Evolutionary conservation across 768 basidiomycete genomes (phyloP), one percentile per base, ranked within the genome.

Genomic region (Dioszegia crocea): DNA sequence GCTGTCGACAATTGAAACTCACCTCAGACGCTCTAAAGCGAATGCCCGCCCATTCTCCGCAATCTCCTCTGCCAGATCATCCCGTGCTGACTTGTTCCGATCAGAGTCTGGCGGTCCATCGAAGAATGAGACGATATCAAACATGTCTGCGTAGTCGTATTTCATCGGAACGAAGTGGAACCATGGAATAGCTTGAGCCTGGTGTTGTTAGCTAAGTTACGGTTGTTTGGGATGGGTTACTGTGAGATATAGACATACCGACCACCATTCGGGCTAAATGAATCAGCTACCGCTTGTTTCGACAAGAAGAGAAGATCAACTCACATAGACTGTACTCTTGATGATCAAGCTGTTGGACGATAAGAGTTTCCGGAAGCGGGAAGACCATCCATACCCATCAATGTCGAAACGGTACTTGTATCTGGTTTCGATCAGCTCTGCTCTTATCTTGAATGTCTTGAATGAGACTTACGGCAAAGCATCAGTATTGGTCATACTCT

Each of bases 191-290:
- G 56, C 40, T 49, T 56, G 55, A 10, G 54, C 56, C 59, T 60
- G 52, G 21, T 14, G 16, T 33, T 33, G 16, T 40, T n/a, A 27
- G 36, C 19, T 23, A 10, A n/a, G 26, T 21, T 14, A 2, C 4
- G 17, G 8, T 2, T 55, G 11, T 6, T 12, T 31, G 4, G 27
- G 5, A n/a, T 11, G 8, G 17, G 23, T 26, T 26, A 33, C n/a
- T n/a, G n/a, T n/a, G n/a, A n/a, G n/a, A n/a, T n/a, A 33, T 33
- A 17, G 9, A 61, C 59, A 11, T 50, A 61, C 59, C 26, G 41
- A 47, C 59, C 59, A 61, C 59, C 57, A 77, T 39, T 68, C 74
- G 63, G 55, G 71, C 70, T 61, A 31, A 5, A 19, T 4, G n/a
- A 0, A 31, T 56, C 39, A 61, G 53, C 51, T 45, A n/a, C n/a